Conservation (phyloP, 1,284 basidiomycete genomes). For the Anthracocystis walkeri region DNA sequence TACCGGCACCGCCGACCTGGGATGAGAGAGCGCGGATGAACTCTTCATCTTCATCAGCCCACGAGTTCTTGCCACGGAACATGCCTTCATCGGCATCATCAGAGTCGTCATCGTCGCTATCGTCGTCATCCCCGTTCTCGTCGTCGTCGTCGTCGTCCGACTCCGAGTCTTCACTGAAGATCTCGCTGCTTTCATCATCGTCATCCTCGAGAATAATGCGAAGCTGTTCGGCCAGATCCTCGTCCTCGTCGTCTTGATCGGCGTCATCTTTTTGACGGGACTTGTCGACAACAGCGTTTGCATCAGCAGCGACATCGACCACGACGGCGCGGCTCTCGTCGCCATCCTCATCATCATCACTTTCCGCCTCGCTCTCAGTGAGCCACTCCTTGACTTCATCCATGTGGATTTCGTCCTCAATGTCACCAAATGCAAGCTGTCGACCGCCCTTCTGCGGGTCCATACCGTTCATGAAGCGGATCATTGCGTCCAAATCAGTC, state of each 20-base stretch:
- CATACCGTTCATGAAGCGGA: constrained; percentile 63
- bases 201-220: constrained; percentile 46
- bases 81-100: constrained; percentile 62
- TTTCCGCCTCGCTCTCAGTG: constrained; percentile 51
- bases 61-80: constrained; percentile 70
- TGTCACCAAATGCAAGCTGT: constrained; percentile 59
- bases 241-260: constrained; percentile 26
- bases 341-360: constrained; percentile 18
- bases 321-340: not conserved
- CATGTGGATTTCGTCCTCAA: constrained; percentile 52
- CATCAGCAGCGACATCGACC: not conserved
- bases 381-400: constrained; percentile 62
- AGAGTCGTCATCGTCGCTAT: constrained; percentile 18
- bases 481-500: constrained; percentile 57
- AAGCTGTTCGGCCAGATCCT: constrained; percentile 41
- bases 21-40: constrained; percentile 74
- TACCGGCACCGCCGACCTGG: constrained; percentile 41
- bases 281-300: not conserved
- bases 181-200: constrained; percentile 36
- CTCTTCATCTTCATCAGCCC: constrained; percentile 78
- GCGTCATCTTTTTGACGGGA: not conserved
- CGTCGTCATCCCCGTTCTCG: constrained; percentile 38
- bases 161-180: constrained; percentile 37
- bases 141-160: constrained; percentile 21
- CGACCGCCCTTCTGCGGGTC: constrained; percentile 57